Evolutionary conservation across 208 protist genomes (phyloP).

Genomic region (Wallacemonas sp.): DNA sequence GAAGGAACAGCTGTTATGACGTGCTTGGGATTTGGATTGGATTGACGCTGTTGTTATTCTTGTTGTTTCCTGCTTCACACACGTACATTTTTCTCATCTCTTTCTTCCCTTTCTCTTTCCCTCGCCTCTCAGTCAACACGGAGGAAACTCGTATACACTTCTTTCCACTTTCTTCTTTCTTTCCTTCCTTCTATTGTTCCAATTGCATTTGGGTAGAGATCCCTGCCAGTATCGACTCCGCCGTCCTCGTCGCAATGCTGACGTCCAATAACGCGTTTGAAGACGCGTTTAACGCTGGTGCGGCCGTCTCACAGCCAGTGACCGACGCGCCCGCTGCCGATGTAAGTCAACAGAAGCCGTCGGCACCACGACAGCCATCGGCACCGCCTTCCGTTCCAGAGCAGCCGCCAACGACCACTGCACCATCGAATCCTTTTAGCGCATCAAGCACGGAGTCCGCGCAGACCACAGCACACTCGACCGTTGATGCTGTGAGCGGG

Average conservation of each 20-base stretch:
- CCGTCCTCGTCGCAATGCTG: conserved; percentile 11
- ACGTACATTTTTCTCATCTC: conserved; percentile 2
- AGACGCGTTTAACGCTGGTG: conserved; percentile 14
- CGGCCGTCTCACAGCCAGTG: background rate
- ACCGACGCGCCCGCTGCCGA: background rate
- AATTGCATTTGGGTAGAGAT: too few species aligned
- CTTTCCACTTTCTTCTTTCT: background rate
- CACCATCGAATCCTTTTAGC: too few species aligned
- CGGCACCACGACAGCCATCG: too few species aligned
- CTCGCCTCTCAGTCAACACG: too few species aligned
- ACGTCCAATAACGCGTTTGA: conserved; percentile 23
- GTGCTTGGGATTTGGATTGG: too few species aligned
- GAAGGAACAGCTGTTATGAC: too few species aligned
- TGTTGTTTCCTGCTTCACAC: background rate
- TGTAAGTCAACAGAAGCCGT: too few species aligned
- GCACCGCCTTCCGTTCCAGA: too few species aligned
- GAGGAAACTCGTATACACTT: background rate
- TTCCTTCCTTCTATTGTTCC: too few species aligned
- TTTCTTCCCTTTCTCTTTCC: conserved; percentile 14
- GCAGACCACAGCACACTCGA: background rate
- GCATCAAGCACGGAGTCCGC: background rate
- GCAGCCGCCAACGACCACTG: too few species aligned
- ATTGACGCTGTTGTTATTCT: too few species aligned
- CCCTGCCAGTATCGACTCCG: too few species aligned
- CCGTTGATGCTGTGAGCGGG: background rate